These are phyloP conservation scores for Candida argentea DNA, from an alignment of 805 yeast species.

Conservation along the genomic window DNA sequence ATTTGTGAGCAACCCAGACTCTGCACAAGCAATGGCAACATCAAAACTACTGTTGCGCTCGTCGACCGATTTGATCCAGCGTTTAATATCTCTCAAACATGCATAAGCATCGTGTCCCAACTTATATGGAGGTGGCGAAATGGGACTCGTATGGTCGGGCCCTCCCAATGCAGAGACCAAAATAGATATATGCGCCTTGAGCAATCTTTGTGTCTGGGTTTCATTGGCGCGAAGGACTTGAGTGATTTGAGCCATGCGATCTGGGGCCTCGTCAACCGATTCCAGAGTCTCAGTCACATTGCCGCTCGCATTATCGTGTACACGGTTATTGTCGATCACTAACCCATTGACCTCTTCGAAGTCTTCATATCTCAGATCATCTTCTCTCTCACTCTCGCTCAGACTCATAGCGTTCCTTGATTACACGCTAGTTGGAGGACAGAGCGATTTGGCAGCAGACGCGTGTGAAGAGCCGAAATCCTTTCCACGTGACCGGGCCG, in stretches of 20 bases:
- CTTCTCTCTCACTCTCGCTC: conserved; percentile 9
- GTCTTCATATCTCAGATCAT: conserved; percentile 24
- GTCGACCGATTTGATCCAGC: conserved; percentile 83
- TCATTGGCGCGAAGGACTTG: conserved; percentile 21
- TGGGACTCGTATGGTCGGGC: conserved; percentile 49
- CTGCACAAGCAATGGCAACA: conserved; percentile 83
- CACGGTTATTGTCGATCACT: conserved; percentile 20
- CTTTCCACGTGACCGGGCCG: too few relatives aligned
- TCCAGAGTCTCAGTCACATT: conserved; percentile 5
- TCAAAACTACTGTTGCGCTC: conserved; percentile 60
- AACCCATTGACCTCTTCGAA: conserved; percentile 11
- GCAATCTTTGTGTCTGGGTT: conserved; percentile 27
- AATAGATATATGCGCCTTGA: conserved; percentile 67
- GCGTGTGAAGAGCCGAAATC: too few relatives aligned
- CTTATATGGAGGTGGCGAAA: conserved; percentile 47
- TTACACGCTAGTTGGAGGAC: too few relatives aligned
- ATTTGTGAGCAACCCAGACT: conserved; percentile 58
- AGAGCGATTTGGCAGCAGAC: too few relatives aligned
- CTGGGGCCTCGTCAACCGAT: conserved; percentile 9
- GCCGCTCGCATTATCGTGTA: not conserved
- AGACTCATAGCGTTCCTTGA: conserved; percentile 2
- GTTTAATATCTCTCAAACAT: conserved; percentile 76
- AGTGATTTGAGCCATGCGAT: conserved; percentile 15
- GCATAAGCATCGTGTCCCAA: conserved; percentile 84
- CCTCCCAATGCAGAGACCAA: conserved; percentile 90